Evolutionary conservation across 2,329 filamentous ascomycete species (phyloP), one percentile per base, ranked within the genome.

Genomic region (Fusarium musae): DNA sequence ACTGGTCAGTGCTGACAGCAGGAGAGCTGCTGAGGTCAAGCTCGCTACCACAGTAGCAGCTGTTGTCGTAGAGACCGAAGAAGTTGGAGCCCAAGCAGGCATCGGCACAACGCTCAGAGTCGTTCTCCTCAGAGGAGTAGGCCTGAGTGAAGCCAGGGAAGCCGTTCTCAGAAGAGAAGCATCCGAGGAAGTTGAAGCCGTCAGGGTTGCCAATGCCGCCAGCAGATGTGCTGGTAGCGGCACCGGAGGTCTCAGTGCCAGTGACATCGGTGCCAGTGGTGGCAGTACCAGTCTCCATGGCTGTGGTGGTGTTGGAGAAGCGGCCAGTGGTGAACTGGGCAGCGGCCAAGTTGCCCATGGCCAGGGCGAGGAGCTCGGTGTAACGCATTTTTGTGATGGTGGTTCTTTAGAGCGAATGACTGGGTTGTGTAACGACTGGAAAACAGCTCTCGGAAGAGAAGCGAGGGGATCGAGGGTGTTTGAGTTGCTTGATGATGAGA

Each of bases 401-500:
- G 63, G 59, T 65, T 60, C 50, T 65, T n/a, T 59, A 52, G 61
- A 79, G 72, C 70, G 73, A 78, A 74, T 77, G 78, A 78, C 69
- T 75, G 61, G 68, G 57, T 57, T 58, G 60, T 58, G 61, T 70
- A 78, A 75, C 64, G 74, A 79, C 73, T 68, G 75, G 62, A 28
- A 62, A 73, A 43, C 68, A 74, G 75, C 74, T 76, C 80, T 80
- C 78, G 75, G 76, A 66, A 59, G 50, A 70, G 72, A 76, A 77
- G 73, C 67, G 80, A 80, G 70, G 50, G 78, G 72, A 78, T 80
- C 80, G 78, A 81, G 79, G 78, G 58, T 74, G 72, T 69, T 70
- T 69, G 70, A 57, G 53, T 65, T 69, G 67, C 59, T 74, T 75
- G 70, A 69, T 77, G 73, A 59, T 52, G 76, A 70, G 74, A 64